Base-by-base conservation (phyloP, 2,329 filamentous ascomycete species). In the Fusarium bactridioides region DNA sequence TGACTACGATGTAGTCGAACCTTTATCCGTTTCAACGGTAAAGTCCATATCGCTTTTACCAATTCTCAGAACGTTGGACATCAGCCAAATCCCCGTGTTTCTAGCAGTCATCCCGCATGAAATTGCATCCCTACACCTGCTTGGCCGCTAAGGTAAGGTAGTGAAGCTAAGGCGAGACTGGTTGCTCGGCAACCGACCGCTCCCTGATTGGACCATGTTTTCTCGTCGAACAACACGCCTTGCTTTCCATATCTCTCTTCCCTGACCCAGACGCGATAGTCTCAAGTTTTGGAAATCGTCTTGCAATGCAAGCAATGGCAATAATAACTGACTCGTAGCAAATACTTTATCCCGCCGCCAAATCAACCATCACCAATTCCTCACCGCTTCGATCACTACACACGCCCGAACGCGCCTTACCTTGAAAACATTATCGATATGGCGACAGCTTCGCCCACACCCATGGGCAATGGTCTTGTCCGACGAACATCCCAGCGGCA, bases 401-500 rank as follows among this genome's bases (percentile, higher is more conserved):
- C 56, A 61, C 56, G 57, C 67, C 63, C 47, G 53, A 59, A 76
- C 63, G 70, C 74, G 69, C 63, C 60, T 69, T 72, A 73, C 60
- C 35, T 73, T 58, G 64, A 64, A 61, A 62, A 69, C 67, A 67
- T 69, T 51, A 69, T 64, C 53, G 75, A 79, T 40, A 89, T 89
- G 87, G 83, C 87, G 65, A 83, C 85, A 60, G 83, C 83, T 71
- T 90, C 88, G 74, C 88, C 87, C 61, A 89, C 88, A 10, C 87
- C 89, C 40, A 82, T 86, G 77, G 85, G 83, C 73, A 82, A 84
- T 85, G 76, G 84, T 83, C 76, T 83, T 81, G 59, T 83, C 79
- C 64, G 89, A 77, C 86, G 88, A 75, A 86, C 86, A 13, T 90
- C 89, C 9, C 83, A 88, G 67, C 83, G 89, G 71, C 89, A 90